Evolutionary conservation across 2,329 filamentous ascomycete species (phyloP).

Genomic region (Orbilia javanica): DNA sequence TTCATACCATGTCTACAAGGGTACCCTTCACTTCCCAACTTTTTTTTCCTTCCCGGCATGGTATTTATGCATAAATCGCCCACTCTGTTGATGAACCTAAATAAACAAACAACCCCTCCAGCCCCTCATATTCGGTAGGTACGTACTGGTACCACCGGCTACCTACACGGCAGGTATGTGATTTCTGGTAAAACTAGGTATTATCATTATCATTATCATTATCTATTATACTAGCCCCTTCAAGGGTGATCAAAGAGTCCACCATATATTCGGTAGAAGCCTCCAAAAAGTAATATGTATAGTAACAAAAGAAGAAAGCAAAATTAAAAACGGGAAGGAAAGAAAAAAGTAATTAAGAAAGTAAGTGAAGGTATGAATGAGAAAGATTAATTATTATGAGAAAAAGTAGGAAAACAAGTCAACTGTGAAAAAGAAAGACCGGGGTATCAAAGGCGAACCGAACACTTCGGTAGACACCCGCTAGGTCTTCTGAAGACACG

Average conservation of each 20-base stretch:
- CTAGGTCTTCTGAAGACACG: background rate
- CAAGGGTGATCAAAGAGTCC: background rate
- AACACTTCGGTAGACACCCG: constrained; percentile 16
- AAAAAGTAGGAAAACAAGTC: background rate
- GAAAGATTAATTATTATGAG: constrained; percentile 20
- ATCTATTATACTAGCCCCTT: constrained; percentile 5
- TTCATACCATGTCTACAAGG: background rate
- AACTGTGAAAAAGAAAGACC: background rate
- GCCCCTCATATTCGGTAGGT: background rate
- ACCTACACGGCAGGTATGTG: too few species aligned
- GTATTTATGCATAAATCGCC: background rate
- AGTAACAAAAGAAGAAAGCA: background rate
- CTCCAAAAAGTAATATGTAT: constrained; percentile 9
- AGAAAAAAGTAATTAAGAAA: background rate
- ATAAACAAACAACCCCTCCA: constrained; percentile 13
- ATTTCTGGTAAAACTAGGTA: background rate
- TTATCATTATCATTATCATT: constrained; percentile 33
- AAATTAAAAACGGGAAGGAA: too few species aligned
- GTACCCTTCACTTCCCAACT: background rate
- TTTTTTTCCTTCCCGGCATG: background rate
- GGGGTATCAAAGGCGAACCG: background rate
- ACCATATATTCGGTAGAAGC: background rate
- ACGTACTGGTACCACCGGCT: too few species aligned
- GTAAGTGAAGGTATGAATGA: background rate
- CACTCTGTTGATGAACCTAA: background rate